phyloP scores from a whole-genome alignment of 805 yeast species.

The Lipomyces chichibuensis region DNA sequence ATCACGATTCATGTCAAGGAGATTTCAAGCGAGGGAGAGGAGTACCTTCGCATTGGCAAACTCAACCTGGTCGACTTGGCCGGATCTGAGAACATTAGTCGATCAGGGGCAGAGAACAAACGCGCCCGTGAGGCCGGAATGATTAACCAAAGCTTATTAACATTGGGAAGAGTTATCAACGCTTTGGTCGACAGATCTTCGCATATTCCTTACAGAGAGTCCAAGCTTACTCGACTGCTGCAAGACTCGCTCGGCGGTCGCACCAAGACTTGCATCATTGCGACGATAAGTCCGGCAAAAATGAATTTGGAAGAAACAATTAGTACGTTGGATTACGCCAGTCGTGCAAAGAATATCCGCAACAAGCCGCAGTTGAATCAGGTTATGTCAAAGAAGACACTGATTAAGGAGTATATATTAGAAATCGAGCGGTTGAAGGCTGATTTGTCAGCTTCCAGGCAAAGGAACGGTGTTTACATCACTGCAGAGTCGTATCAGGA shows the following conservation, averaged over 20 bases:
- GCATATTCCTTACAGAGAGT: slow-evolving; percentile 86
- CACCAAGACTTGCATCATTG: slow-evolving; percentile 83
- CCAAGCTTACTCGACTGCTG: slow-evolving; percentile 73
- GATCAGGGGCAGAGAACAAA: slow-evolving; percentile 84
- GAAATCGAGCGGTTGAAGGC: slow-evolving; percentile 60
- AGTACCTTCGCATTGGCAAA: slow-evolving; percentile 60
- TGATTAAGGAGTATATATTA: slow-evolving; percentile 56
- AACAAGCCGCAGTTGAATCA: slow-evolving; percentile 71
- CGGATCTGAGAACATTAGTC: slow-evolving; percentile 85
- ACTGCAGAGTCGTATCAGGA: slow-evolving; percentile 54
- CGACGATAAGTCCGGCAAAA: slow-evolving; percentile 83
- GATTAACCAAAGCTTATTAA: slow-evolving; percentile 82
- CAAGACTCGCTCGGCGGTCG: slow-evolving; percentile 88
- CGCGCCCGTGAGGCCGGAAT: slow-evolving; percentile 94
- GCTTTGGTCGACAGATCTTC: slow-evolving; percentile 61
- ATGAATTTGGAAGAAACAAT: slow-evolving; percentile 78
- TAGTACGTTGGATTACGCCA: slow-evolving; percentile 85
- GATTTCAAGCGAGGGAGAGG: slow-evolving; percentile 54
- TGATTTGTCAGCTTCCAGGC: slow-evolving; percentile 65
- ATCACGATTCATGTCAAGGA: slow-evolving; percentile 62
- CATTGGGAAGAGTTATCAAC: slow-evolving; percentile 88
- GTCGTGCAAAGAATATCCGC: slow-evolving; percentile 78
- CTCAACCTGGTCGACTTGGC: slow-evolving; percentile 90
- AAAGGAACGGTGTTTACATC: slow-evolving; percentile 68
- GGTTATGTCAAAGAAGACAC: slow-evolving; percentile 60